Evolutionary conservation across 148 eudicot species (phyloP).

Genomic region (Rhododendron williamsianum): DNA sequence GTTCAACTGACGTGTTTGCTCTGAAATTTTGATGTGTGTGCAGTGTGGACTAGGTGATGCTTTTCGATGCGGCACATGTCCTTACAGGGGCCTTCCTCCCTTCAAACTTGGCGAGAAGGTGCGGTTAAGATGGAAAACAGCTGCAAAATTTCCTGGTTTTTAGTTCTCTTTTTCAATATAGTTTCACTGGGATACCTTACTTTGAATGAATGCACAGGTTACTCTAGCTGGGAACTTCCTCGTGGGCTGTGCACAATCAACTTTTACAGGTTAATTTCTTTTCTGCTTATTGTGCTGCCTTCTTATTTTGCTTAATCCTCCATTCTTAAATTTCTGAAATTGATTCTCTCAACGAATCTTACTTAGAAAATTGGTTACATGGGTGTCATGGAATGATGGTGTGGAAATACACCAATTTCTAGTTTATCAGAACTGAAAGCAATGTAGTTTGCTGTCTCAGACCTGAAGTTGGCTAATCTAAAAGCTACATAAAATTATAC

Average conservation of each 20-base stretch:
- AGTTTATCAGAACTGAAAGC: too few relatives aligned
- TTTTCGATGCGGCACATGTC: slow-evolving; percentile 84
- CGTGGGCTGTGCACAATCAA: slow-evolving; percentile 4
- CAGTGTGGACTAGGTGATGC: slow-evolving; percentile 99
- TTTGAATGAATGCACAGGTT: slow-evolving; percentile 40
- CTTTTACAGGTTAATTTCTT: too few relatives aligned
- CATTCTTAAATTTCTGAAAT: too few relatives aligned
- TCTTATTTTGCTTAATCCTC: too few relatives aligned
- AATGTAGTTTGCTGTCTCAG: too few relatives aligned
- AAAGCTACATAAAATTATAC: too few relatives aligned
- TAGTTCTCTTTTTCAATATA: not conserved
- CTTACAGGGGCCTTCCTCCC: slow-evolving; percentile 88
- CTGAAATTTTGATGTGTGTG: slow-evolving; percentile 11
- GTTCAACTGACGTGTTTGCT: not conserved
- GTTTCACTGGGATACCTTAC: not conserved
- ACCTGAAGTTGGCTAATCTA: too few relatives aligned
- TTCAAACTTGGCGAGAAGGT: slow-evolving; percentile 97
- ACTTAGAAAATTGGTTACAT: too few relatives aligned
- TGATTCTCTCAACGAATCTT: too few relatives aligned
- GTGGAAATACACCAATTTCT: too few relatives aligned
- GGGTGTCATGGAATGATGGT: too few relatives aligned
- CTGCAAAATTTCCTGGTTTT: not conserved
- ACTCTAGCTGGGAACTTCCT: slow-evolving; percentile 51
- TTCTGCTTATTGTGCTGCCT: too few relatives aligned
- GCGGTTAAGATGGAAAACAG: not conserved